Percentiles rank a stretch among this genome's conserved stretches.
Evolutionary conservation across 2,329 filamentous ascomycete genomes (phyloP).

Genomic region (Pyricularia grisea): DNA sequence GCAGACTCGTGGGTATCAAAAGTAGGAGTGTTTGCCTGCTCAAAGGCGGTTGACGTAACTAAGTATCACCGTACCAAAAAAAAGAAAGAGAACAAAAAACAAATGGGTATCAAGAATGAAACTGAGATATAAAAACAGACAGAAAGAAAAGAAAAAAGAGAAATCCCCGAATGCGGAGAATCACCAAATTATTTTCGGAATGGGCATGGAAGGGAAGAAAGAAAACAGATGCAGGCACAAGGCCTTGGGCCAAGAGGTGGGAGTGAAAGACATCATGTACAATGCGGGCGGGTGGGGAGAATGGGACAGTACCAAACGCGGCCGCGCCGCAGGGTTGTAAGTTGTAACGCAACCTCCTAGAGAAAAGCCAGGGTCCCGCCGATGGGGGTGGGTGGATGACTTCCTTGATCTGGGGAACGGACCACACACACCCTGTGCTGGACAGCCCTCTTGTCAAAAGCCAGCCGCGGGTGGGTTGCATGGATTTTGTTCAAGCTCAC

Average conservation of each 20-base stretch:
- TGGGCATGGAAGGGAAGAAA: neutral
- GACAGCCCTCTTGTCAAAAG: neutral
- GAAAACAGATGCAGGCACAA: neutral
- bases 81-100: neutral
- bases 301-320: neutral
- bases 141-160: neutral
- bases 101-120: constrained; percentile 3
- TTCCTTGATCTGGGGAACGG: neutral
- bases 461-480: neutral
- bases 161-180: neutral
- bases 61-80: neutral
- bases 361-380: neutral
- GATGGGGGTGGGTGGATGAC: neutral
- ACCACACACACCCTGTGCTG: neutral
- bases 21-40: neutral
- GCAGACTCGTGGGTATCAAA: neutral
- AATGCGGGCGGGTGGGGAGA: neutral
- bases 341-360: neutral
- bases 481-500: neutral
- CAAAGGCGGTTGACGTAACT: neutral
- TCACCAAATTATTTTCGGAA: neutral
- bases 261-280: constrained; percentile 5
- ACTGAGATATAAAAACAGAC: neutral
- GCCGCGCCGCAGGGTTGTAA: neutral
- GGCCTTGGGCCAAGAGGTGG: neutral